phyloP scores from a whole-genome alignment of 139 green algal genomes.

The Tetradesmus obliquus region DNA sequence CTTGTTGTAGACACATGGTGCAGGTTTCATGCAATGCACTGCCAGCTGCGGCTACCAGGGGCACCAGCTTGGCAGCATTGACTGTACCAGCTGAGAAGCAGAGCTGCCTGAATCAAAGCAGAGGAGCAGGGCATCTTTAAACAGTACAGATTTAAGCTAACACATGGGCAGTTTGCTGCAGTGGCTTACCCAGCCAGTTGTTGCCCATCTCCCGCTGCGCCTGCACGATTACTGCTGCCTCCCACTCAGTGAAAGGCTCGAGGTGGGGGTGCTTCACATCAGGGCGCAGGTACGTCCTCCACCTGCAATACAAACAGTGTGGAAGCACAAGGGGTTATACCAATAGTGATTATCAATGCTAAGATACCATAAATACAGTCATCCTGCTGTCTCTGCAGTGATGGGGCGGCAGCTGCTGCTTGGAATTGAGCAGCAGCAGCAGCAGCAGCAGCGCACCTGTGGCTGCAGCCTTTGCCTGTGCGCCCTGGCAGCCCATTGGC shows the following conservation, averaged over 20 bases:
- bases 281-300: conserved; percentile 46
- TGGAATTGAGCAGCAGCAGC: background rate
- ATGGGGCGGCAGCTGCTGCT: background rate
- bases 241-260: conserved; percentile 49
- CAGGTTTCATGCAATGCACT: too few relatives aligned
- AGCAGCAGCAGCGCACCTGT: conserved; percentile 26
- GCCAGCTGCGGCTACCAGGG: too few relatives aligned
- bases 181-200: conserved; percentile 45
- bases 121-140: background rate
- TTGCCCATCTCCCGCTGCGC: conserved; percentile 44
- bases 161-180: background rate
- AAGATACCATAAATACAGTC: background rate
- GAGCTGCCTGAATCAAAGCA: background rate
- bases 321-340: background rate
- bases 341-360: too few relatives aligned
- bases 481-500: conserved; percentile 40
- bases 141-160: background rate
- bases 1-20: background rate
- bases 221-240: conserved; percentile 45
- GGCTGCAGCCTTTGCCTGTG: conserved; percentile 50
- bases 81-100: too few relatives aligned
- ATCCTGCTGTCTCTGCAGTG: background rate
- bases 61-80: too few relatives aligned
- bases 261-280: conserved; percentile 50
- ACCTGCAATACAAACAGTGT: background rate